phyloP scores from a whole-genome alignment of 202 grass and related monocot genomes.

The Brachypodium distachyon region DNA sequence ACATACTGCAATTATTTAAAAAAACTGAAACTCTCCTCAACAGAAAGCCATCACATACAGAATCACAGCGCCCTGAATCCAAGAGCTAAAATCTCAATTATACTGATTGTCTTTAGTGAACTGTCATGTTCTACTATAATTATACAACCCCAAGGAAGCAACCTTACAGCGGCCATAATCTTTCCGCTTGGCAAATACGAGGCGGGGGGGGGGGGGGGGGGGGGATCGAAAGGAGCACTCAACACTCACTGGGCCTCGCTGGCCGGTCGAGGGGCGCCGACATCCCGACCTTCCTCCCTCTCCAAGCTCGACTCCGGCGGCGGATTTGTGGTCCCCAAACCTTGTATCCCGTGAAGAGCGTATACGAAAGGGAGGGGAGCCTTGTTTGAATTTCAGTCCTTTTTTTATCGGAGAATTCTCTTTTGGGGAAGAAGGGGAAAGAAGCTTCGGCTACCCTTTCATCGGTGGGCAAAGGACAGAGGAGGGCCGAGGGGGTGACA shows the following conservation, averaged over 20 bases:
- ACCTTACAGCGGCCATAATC: not conserved
- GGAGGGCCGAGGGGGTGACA: not conserved
- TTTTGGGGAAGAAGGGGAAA: conserved; percentile 4
- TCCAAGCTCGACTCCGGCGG: not conserved
- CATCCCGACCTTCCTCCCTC: conserved; percentile 29
- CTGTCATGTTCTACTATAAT: not conserved
- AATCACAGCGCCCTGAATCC: not conserved
- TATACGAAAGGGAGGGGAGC: not conserved
- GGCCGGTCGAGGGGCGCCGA: conserved; percentile 48
- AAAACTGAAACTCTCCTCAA: not conserved
- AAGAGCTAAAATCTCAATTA: not conserved
- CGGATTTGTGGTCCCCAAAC: not conserved
- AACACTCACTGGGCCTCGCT: conserved; percentile 59
- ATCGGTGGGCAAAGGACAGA: not conserved
- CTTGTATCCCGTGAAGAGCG: not conserved
- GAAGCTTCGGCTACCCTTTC: conserved; percentile 34
- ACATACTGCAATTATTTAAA: not conserved
- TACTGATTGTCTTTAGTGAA: not conserved
- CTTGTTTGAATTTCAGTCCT: not conserved
- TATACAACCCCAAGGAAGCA: not conserved
- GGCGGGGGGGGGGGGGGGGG: too few relatives aligned
- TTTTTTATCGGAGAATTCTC: not conserved
- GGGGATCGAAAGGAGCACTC: not conserved
- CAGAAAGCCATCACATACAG: not conserved
- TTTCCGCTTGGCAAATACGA: not conserved